A percentile compares a stretch with the other conserved stretches of the same genome.
Conservation (phyloP, 2,329 filamentous ascomycete genomes). For the Herpotrichia juniperi region DNA sequence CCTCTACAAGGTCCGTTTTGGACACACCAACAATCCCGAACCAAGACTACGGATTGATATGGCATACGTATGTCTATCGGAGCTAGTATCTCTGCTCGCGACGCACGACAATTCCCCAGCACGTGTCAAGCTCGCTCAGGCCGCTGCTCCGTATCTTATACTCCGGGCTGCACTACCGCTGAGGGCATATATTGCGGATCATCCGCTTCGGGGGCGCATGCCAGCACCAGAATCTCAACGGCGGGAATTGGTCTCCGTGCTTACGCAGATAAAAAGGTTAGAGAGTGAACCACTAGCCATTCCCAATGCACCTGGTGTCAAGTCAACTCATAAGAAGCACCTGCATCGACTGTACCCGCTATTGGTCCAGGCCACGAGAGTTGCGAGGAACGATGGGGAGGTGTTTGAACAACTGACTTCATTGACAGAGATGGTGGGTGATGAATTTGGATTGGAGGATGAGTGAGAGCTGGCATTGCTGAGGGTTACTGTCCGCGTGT, state of each 20-base stretch:
- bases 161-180: constrained; percentile 80
- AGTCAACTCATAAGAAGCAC: constrained; percentile 66
- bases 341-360: constrained; percentile 82
- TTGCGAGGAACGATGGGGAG: constrained; percentile 67
- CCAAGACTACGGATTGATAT: constrained; percentile 73
- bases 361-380: constrained; percentile 67
- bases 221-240: constrained; percentile 84
- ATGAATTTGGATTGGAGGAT: constrained; percentile 41
- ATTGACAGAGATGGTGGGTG: constrained; percentile 50
- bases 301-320: constrained; percentile 50
- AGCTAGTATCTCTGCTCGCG: constrained; percentile 65
- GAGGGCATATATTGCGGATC: constrained; percentile 87
- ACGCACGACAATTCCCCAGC: constrained; percentile 52
- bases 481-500: too few species aligned
- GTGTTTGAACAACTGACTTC: constrained; percentile 54
- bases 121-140: constrained; percentile 70
- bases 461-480: too few species aligned
- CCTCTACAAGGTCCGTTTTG: constrained; percentile 70
- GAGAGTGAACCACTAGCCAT: constrained; percentile 74
- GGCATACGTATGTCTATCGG: constrained; percentile 79
- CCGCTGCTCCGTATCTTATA: constrained; percentile 80
- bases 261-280: constrained; percentile 70
- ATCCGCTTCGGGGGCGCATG: constrained; percentile 76
- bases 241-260: constrained; percentile 75
- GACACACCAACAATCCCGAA: constrained; percentile 72